Conservation (phyloP, 2,329 filamentous ascomycete species). For the Bipolaris zeicola region DNA sequence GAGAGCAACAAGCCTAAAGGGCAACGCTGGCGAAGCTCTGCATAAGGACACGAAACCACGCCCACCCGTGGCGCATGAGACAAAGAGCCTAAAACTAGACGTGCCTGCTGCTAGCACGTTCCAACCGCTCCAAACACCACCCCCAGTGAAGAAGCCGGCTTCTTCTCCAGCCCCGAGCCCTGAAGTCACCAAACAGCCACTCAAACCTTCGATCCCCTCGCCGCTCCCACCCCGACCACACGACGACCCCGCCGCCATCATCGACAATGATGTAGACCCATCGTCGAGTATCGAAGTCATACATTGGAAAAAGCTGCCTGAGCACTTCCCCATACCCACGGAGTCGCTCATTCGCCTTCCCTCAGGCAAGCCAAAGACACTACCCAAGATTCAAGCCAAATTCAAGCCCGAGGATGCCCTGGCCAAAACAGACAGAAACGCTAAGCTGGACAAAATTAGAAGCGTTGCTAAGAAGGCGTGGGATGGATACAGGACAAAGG, state of each 20-base stretch:
- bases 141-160: slow-evolving; percentile 30
- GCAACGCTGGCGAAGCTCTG: slow-evolving; percentile 22
- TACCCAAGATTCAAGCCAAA: slow-evolving; percentile 76
- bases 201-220: slow-evolving; percentile 27
- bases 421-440: slow-evolving; percentile 62
- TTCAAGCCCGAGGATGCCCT: slow-evolving; percentile 68
- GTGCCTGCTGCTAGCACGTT: slow-evolving; percentile 39
- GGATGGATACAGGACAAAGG: slow-evolving; percentile 78
- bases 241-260: slow-evolving; percentile 18
- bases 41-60: slow-evolving; percentile 27
- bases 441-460: slow-evolving; percentile 70
- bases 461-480: slow-evolving; percentile 78
- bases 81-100: slow-evolving; percentile 39
- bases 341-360: slow-evolving; percentile 78
- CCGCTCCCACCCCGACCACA: slow-evolving; percentile 20
- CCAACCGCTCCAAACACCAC: slow-evolving; percentile 34
- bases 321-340: slow-evolving; percentile 76
- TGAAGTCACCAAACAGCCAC: slow-evolving; percentile 14
- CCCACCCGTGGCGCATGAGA: slow-evolving; percentile 40
- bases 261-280: slow-evolving; percentile 28
- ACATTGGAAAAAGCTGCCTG: slow-evolving; percentile 75
- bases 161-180: slow-evolving; percentile 20
- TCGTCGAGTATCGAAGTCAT: slow-evolving; percentile 43
- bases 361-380: slow-evolving; percentile 68
- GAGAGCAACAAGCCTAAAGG: slow-evolving; percentile 26